Percentiles rank a stretch among this genome's conserved stretches.
Conservation (phyloP, 345 rosid genomes). For the Cardamine occulta region DNA sequence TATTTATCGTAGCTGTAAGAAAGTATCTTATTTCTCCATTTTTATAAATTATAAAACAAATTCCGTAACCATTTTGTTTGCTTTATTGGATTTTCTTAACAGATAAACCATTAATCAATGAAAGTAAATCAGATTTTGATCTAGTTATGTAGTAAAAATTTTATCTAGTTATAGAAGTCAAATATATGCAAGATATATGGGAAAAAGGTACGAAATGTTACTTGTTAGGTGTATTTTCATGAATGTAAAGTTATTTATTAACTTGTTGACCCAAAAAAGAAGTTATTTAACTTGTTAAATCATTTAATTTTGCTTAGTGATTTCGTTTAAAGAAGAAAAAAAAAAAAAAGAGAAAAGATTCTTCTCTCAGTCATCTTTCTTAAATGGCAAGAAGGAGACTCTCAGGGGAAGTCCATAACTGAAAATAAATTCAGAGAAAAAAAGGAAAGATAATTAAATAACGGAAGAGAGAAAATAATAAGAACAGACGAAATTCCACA, state of each 20-base stretch:
- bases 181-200: background rate
- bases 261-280: too few species aligned
- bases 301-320: background rate
- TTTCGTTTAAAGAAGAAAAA: conserved; percentile 6
- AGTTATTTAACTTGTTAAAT: background rate
- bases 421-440: conserved; percentile 1
- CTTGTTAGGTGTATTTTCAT: background rate
- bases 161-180: background rate
- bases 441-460: background rate
- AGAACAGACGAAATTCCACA: conserved; percentile 7
- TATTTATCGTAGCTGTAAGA: background rate
- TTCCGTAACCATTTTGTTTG: background rate
- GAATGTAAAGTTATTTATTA: too few species aligned
- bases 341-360: conserved; percentile 20
- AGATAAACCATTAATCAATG: background rate
- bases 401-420: conserved; percentile 34
- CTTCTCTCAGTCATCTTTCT: conserved; percentile 5
- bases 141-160: background rate
- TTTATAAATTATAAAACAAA: background rate
- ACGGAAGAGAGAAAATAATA: conserved; percentile 26
- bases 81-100: background rate
- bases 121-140: background rate
- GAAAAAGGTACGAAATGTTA: background rate
- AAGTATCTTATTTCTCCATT: background rate
- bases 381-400: conserved; percentile 31